A percentile compares a stretch with the other conserved stretches of the same genome.
Evolutionary conservation across 2,329 filamentous ascomycete genomes (phyloP).

Genomic region (Aurifilum marmelostoma): DNA sequence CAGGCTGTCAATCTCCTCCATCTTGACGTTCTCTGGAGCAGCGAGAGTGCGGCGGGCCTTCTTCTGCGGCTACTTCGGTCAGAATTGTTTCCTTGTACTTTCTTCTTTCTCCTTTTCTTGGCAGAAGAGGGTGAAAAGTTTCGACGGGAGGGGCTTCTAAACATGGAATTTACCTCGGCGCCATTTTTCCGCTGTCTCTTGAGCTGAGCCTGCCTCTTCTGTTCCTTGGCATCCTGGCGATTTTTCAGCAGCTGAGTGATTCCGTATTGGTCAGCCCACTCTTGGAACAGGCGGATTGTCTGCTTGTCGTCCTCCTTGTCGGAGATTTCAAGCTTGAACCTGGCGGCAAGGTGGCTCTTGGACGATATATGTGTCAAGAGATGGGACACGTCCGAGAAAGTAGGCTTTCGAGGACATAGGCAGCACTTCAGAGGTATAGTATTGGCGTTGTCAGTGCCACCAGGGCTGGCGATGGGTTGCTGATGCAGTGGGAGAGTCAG

Average conservation of each 20-base stretch:
- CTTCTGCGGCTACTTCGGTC: slow-evolving; percentile 13
- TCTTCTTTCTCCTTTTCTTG: not conserved
- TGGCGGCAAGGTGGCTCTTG: slow-evolving; percentile 85
- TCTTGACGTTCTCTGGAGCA: slow-evolving; percentile 15
- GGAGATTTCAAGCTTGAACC: slow-evolving; percentile 77
- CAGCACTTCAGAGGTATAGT: slow-evolving; percentile 75
- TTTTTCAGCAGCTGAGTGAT: slow-evolving; percentile 77
- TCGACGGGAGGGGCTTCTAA: not conserved
- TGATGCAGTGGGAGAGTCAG: not conserved
- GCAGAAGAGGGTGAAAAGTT: not conserved
- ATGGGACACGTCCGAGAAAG: slow-evolving; percentile 89
- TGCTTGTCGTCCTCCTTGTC: slow-evolving; percentile 66
- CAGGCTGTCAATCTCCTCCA: slow-evolving; percentile 6
- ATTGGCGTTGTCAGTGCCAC: slow-evolving; percentile 10
- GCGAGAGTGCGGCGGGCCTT: not conserved
- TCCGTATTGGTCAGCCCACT: slow-evolving; percentile 75
- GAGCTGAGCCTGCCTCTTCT: slow-evolving; percentile 46
- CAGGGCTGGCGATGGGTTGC: slow-evolving; percentile 3
- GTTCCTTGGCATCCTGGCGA: slow-evolving; percentile 75
- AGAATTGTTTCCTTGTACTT: not conserved
- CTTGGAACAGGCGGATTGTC: slow-evolving; percentile 69
- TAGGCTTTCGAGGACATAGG: slow-evolving; percentile 78
- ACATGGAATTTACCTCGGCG: slow-evolving; percentile 11
- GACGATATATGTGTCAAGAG: slow-evolving; percentile 90
- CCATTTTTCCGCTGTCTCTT: slow-evolving; percentile 15